These are phyloP conservation scores for Termitomyces sp. DNA, from an alignment of 768 basidiomycete species.

Conservation along the genomic window DNA sequence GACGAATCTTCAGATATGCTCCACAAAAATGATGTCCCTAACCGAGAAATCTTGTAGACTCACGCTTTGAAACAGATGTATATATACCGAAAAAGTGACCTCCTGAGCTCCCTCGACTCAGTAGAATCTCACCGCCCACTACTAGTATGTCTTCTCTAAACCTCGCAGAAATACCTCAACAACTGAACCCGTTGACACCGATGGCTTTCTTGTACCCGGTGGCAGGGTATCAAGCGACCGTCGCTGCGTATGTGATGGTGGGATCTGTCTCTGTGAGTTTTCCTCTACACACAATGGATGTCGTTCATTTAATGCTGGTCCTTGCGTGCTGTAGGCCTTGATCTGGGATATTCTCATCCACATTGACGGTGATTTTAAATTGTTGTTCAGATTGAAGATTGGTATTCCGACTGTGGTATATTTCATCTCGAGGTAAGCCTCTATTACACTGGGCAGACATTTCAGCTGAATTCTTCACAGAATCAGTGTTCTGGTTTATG, in stretches of 20 bases:
- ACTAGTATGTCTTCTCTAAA: not conserved
- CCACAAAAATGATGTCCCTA: no score
- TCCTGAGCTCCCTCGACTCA: no score
- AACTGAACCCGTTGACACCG: conserved; percentile 23
- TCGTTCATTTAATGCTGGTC: not conserved
- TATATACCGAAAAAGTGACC: no score
- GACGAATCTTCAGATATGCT: no score
- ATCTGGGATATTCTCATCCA: conserved; percentile 22
- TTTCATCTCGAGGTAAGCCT: conserved; percentile 24
- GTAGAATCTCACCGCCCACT: no score
- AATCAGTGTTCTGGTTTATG: conserved; percentile 11
- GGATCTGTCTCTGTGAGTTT: conserved; percentile 13
- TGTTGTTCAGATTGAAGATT: conserved; percentile 14
- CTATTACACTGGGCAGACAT: no score
- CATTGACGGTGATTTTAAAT: conserved; percentile 19
- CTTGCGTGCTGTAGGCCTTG: not conserved
- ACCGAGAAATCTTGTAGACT: no score
- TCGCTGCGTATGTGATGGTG: conserved; percentile 21
- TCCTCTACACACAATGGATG: not conserved
- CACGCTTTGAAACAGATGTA: no score
- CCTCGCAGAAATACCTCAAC: conserved; percentile 4
- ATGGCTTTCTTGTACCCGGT: conserved; percentile 23
- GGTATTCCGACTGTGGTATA: conserved; percentile 19
- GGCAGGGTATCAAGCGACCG: conserved; percentile 19
- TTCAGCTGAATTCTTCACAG: conserved; percentile 1